A percentile compares a stretch with the other conserved stretches of the same genome.
These are phyloP conservation scores for Ampelomyces quisqualis DNA, from an alignment of 2,329 filamentous ascomycete genomes.

Conservation along the genomic window DNA sequence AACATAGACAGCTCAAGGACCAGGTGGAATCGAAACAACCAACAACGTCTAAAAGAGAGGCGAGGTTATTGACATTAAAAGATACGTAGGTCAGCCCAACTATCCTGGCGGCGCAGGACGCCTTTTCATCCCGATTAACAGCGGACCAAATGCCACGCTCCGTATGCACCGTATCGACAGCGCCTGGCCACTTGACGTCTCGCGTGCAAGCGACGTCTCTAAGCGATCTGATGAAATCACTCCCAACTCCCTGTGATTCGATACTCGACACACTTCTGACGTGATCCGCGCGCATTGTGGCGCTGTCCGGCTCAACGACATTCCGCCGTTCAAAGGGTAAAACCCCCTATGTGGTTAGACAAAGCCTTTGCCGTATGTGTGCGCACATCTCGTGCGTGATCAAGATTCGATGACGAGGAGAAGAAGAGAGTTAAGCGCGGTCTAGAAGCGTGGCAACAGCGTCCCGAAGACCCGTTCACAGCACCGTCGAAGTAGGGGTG, in stretches of 20 bases:
- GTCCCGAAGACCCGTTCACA: no score
- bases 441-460: no score
- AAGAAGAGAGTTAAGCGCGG: no score
- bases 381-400: no score
- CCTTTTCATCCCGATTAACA: constrained; percentile 6
- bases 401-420: not conserved
- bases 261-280: constrained; percentile 1
- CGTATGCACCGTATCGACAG: constrained; percentile 18
- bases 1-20: not conserved
- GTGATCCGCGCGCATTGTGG: constrained; percentile 4
- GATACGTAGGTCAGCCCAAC: constrained; percentile 3
- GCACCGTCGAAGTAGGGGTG: no score
- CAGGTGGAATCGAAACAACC: not conserved
- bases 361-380: no score
- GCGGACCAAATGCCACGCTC: constrained; percentile 4
- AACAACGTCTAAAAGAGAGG: not conserved
- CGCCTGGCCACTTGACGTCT: constrained; percentile 5
- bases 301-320: constrained; percentile 3
- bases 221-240: constrained; percentile 12
- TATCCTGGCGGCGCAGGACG: constrained; percentile 4
- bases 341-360: no score
- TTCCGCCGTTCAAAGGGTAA: constrained; percentile 1
- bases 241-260: not conserved
- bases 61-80: not conserved
- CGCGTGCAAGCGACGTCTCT: constrained; percentile 14